A percentile compares a stretch with the other conserved stretches of the same genome.
Conservation (phyloP, 257 asterid genomes). For the Perilla frutescens region DNA sequence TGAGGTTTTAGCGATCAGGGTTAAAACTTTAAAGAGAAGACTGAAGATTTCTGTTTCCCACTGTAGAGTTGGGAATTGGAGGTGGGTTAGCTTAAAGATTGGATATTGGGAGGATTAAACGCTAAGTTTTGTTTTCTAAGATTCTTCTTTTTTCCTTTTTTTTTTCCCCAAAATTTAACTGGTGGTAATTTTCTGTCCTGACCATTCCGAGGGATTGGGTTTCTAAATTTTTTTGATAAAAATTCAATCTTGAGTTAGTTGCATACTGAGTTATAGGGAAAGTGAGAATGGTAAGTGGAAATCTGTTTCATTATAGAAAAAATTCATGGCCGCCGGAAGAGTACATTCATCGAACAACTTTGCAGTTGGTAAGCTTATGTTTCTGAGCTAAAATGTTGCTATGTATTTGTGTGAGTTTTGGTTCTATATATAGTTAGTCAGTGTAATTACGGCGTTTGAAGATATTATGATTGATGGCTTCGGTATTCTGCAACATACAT, state of each 20-base stretch:
- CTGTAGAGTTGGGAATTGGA: background rate
- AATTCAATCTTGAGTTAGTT: slow-evolving; percentile 37
- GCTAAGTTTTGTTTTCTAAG: slow-evolving; percentile 40
- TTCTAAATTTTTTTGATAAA: slow-evolving; percentile 27
- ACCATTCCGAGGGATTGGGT: slow-evolving; percentile 30
- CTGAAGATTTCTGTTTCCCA: slow-evolving; percentile 26
- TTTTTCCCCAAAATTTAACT: background rate
- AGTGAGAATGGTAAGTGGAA: slow-evolving; percentile 84
- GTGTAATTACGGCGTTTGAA: slow-evolving; percentile 10
- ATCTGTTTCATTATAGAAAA: slow-evolving; percentile 78
- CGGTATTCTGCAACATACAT: slow-evolving; percentile 2
- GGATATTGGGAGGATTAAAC: slow-evolving; percentile 46
- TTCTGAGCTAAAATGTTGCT: background rate
- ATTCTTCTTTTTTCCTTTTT: background rate
- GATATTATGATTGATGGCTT: slow-evolving; percentile 6
- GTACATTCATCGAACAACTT: slow-evolving; percentile 75
- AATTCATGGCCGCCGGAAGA: slow-evolving; percentile 99
- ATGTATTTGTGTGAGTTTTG: slow-evolving; percentile 4
- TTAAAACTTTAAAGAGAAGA: slow-evolving; percentile 14
- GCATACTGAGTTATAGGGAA: slow-evolving; percentile 15
- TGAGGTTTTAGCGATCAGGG: slow-evolving; percentile 29
- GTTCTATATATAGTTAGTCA: slow-evolving; percentile 3
- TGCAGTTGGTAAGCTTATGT: slow-evolving; percentile 78
- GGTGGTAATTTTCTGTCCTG: slow-evolving; percentile 15
- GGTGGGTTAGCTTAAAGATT: slow-evolving; percentile 48